Evolutionary conservation across 2,329 filamentous ascomycete genomes (phyloP), one percentile per base, ranked within the genome.

Genomic region (Penicillium sclerotigenum): DNA sequence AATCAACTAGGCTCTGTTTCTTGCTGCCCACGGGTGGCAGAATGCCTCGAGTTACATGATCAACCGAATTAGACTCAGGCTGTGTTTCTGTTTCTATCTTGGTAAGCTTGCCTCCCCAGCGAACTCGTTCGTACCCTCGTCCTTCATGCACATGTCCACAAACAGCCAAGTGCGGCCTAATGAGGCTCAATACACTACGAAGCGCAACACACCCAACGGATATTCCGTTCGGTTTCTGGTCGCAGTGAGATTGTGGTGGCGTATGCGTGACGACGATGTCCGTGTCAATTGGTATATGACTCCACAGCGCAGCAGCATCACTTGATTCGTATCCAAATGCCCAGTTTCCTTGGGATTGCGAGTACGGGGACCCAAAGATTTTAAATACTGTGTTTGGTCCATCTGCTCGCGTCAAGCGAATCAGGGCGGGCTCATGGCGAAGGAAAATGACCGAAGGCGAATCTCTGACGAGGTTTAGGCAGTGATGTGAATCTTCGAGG

Each of bases 81-180:
- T 28, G 16, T 51, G 33, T 40, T 40, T 22, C 34, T 41, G 22
- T 26, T n/a, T 49, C 28, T 14, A n/a, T 41, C 24, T 33, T 43
- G 33, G 38, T 43, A 47, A 46, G 45, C n/a, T 28, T 42, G 36
- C 46, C 11, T 38, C 18, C 28, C 82, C 83, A 85, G 41, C 68
- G 68, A 28, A 85, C 73, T 29, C 79, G 72, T 63, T 81, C 75
- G 47, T 77, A 81, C 29, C 83, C 83, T 66, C 83, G 72, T 40
- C 76, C 79, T 64, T 81, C 78, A 70, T 85, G 83, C 36, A 83
- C 79, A 72, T 86, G 83, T n/a, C 83, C 83, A 65, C 79, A 85
- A 52, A 86, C 71, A 59, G 77, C 76, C 57, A 86, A 68, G 59
- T 71, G 67, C 26, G 83, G 83, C 51, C 78, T 74, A 28, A 82